phyloP scores from a whole-genome alignment of 805 yeast species.

The Hanseniaspora lachancei region DNA sequence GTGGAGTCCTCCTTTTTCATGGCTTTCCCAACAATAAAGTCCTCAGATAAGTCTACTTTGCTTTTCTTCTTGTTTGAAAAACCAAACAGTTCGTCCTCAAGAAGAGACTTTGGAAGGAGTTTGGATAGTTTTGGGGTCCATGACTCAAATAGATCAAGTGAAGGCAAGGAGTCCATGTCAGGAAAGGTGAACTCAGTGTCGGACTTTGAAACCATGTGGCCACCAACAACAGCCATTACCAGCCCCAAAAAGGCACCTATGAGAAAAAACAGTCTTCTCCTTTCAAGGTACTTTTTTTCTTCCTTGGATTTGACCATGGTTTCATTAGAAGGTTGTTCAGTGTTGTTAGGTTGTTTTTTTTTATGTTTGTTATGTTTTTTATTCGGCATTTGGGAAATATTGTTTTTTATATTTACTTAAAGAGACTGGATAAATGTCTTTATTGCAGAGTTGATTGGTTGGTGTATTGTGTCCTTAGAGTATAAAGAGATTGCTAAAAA shows the following conservation, averaged over 20 bases:
- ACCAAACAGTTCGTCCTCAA: conserved; percentile 34
- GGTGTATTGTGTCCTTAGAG: too few species aligned
- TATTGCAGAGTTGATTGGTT: too few species aligned
- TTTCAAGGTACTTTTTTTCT: conserved; percentile 20
- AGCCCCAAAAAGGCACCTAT: conserved; percentile 68
- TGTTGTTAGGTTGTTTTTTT: background rate
- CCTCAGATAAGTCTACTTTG: conserved; percentile 48
- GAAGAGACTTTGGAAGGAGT: conserved; percentile 42
- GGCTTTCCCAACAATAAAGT: conserved; percentile 75
- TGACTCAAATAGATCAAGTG: conserved; percentile 49
- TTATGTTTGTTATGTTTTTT: background rate
- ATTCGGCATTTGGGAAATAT: background rate
- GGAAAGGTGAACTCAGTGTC: conserved; percentile 35
- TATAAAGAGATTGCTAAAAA: too few species aligned
- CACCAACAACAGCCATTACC: conserved; percentile 48
- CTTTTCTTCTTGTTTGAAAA: conserved; percentile 15
- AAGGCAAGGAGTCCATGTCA: conserved; percentile 42
- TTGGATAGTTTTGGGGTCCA: conserved; percentile 49
- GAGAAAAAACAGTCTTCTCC: conserved; percentile 48
- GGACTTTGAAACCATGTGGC: conserved; percentile 28
- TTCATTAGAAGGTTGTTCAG: too few species aligned
- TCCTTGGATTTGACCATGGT: background rate
- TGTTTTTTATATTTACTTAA: background rate
- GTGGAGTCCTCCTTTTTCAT: conserved; percentile 38
- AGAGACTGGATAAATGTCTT: background rate